A percentile compares a stretch with the other conserved stretches of the same genome.
phyloP scores from a whole-genome alignment of 2,329 filamentous ascomycete species.

The Ramularia endophylla region DNA sequence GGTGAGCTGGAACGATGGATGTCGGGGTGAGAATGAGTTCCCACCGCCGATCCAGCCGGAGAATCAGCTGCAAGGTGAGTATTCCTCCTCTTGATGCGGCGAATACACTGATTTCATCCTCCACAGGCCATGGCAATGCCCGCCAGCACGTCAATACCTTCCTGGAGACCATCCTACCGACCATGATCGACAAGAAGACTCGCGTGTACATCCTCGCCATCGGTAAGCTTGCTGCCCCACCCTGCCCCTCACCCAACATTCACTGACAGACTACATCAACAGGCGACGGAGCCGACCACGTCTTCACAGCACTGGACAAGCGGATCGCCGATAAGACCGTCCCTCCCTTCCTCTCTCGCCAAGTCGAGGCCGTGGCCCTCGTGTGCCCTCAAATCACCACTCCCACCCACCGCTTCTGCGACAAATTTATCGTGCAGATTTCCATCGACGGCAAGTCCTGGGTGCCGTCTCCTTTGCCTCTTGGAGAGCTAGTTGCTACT shows the following conservation, averaged over 20 bases:
- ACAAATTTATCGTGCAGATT: conserved; percentile 12
- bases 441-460: conserved; percentile 12
- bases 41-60: conserved; percentile 47
- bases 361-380: conserved; percentile 17
- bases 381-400: conserved; percentile 17
- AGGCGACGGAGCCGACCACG: conserved; percentile 50
- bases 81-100: neutral
- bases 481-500: conserved; percentile 7
- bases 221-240: conserved; percentile 35
- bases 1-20: conserved; percentile 51
- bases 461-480: conserved; percentile 12
- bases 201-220: conserved; percentile 64
- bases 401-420: conserved; percentile 5
- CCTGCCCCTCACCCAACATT: too few species aligned
- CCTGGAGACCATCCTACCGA: conserved; percentile 56
- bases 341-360: neutral
- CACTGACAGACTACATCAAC: too few species aligned
- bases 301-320: conserved; percentile 18
- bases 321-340: conserved; percentile 2
- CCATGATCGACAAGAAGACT: conserved; percentile 44
- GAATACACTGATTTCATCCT: neutral
- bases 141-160: conserved; percentile 60
- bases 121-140: conserved; percentile 48
- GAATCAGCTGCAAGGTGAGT: conserved; percentile 22
- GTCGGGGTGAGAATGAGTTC: conserved; percentile 52